A percentile compares a stretch with the other conserved stretches of the same genome.
Evolutionary conservation across 2,329 filamentous ascomycete genomes (phyloP).

Genomic region (Penicillium verrucosum): DNA sequence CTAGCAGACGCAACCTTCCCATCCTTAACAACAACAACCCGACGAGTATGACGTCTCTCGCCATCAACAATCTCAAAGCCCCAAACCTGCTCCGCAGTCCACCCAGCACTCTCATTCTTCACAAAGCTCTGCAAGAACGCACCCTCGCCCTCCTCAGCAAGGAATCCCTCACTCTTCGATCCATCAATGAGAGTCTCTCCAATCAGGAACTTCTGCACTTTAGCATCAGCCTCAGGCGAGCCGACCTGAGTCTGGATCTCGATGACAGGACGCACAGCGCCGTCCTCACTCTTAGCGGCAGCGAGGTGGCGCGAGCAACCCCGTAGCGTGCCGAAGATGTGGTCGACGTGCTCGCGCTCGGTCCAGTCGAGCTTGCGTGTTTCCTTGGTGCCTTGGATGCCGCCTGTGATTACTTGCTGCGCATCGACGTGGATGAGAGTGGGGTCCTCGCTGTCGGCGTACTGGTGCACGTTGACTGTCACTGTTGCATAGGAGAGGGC

Average conservation of each 20-base stretch:
- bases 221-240: conserved; percentile 39
- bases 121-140: conserved; percentile 51
- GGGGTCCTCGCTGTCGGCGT: conserved; percentile 42
- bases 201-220: conserved; percentile 38
- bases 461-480: conserved; percentile 61
- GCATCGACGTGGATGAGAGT: conserved; percentile 64
- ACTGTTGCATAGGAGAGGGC: conserved; percentile 67
- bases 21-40: conserved; percentile 41
- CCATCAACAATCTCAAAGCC: conserved; percentile 46
- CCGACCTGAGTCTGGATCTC: conserved; percentile 39
- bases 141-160: conserved; percentile 51
- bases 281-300: conserved; percentile 35
- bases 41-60: conserved; percentile 42
- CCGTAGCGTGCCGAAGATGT: conserved; percentile 71
- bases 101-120: conserved; percentile 48
- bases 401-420: conserved; percentile 67
- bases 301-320: conserved; percentile 57
- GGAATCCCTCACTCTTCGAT: conserved; percentile 58
- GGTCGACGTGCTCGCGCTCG: conserved; percentile 67
- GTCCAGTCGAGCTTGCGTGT: conserved; percentile 56
- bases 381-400: conserved; percentile 65
- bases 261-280: conserved; percentile 35
- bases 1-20: conserved; percentile 36
- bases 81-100: conserved; percentile 57
- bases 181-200: conserved; percentile 51